Conservation (phyloP, 108 stramenopile genomes). For the Aureococcus anophagefferens region DNA sequence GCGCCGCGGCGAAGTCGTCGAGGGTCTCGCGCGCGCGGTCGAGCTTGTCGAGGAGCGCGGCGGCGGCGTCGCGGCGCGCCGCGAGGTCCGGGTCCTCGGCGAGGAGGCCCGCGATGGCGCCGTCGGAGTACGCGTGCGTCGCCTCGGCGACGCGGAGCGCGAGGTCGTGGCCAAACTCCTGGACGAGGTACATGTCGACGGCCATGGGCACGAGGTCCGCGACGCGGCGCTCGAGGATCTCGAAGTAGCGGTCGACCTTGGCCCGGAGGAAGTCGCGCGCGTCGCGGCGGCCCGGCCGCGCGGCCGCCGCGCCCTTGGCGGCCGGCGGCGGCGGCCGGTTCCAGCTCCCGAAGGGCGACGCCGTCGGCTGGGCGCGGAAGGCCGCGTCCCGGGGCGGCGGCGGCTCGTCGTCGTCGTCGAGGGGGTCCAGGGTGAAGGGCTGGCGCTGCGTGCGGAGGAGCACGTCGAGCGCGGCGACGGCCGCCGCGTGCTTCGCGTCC, state of each 20-base stretch:
- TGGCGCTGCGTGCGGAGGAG: constrained; percentile 38
- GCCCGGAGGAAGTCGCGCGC: constrained; percentile 45
- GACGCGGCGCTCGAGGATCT: constrained; percentile 34
- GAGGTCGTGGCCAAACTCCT: constrained; percentile 23
- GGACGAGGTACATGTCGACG: constrained; percentile 31
- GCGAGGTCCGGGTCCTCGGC: too few species aligned
- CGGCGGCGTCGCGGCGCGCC: too few species aligned
- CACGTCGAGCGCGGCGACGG: constrained; percentile 34
- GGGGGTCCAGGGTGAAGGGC: constrained; percentile 33
- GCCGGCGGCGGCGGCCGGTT: too few species aligned
- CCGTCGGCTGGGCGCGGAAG: too few species aligned
- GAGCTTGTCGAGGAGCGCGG: too few species aligned
- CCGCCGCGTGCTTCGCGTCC: constrained; percentile 32
- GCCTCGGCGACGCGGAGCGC: constrained; percentile 14
- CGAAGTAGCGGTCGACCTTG: constrained; percentile 41
- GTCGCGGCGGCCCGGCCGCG: constrained; percentile 43
- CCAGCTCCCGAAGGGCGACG: too few species aligned
- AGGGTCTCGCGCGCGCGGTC: too few species aligned
- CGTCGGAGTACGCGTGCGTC: constrained; percentile 9
- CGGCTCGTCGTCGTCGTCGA: constrained; percentile 39
- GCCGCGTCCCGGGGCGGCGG: constrained; percentile 46
- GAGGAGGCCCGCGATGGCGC: too few species aligned
- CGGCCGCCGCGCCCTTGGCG: too few species aligned
- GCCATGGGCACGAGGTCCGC: constrained; percentile 42
- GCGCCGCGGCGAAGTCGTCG: too few species aligned